Evolutionary conservation across 139 green algal species (phyloP).

Genomic region (Volvox africanus): DNA sequence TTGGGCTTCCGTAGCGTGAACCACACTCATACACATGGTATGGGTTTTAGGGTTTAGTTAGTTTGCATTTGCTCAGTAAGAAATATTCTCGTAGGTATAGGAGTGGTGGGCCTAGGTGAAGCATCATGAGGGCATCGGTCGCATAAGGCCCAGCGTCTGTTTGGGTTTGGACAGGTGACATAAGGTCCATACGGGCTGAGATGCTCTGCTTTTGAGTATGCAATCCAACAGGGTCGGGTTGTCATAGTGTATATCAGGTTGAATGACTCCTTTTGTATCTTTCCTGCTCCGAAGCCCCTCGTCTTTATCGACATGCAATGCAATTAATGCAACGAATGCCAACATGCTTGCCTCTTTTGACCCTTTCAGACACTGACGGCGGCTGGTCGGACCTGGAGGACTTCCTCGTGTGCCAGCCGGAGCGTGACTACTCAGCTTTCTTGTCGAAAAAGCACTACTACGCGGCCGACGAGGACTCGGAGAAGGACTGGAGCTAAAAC

Average conservation of each 20-base stretch:
- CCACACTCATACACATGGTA: too few species aligned
- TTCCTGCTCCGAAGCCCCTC: background rate
- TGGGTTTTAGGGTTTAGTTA: too few species aligned
- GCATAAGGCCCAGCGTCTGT: too few species aligned
- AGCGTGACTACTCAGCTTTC: constrained; percentile 55
- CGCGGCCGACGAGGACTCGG: background rate
- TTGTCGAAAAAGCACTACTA: constrained; percentile 44
- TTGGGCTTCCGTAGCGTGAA: background rate
- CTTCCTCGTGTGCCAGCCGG: constrained; percentile 75
- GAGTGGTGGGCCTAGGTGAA: too few species aligned
- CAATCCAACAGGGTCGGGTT: too few species aligned
- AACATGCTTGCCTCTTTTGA: background rate
- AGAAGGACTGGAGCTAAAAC: background rate
- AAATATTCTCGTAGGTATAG: too few species aligned
- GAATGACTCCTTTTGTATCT: background rate
- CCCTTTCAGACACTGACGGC: constrained; percentile 19
- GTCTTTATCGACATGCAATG: background rate
- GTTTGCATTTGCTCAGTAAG: too few species aligned
- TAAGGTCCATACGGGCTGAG: too few species aligned
- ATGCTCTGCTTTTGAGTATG: background rate
- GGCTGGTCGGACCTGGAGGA: constrained; percentile 69
- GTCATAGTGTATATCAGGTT: too few species aligned
- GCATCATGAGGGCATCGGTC: too few species aligned
- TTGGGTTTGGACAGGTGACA: too few species aligned
- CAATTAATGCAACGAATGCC: background rate